These are phyloP conservation scores for Coemansia sp. DNA, from an alignment of 192 early-diverging fungal species.

Conservation along the genomic window DNA sequence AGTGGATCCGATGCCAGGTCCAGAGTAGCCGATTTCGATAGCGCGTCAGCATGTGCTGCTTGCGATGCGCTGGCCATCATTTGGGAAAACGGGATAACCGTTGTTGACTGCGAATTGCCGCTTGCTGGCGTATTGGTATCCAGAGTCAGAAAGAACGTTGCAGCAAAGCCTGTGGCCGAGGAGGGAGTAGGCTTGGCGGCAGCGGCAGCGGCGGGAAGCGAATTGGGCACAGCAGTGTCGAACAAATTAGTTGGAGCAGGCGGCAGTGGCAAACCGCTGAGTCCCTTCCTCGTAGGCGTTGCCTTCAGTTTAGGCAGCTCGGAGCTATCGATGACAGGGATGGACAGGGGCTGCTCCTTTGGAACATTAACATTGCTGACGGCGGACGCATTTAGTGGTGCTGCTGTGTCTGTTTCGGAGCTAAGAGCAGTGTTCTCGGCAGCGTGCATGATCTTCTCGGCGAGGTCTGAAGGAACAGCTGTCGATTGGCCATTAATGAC, in stretches of 20 bases:
- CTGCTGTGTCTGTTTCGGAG: conserved; percentile 4
- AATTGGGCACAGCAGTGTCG: conserved; percentile 7
- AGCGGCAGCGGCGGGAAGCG: neutral
- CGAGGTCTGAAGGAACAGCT: conserved; percentile 25
- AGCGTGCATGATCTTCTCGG: conserved; percentile 44
- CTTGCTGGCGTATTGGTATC: conserved; percentile 20
- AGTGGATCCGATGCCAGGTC: conserved; percentile 11
- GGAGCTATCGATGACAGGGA: conserved; percentile 34
- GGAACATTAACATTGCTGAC: neutral
- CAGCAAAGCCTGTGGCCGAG: conserved; percentile 27
- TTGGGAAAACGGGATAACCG: conserved; percentile 38
- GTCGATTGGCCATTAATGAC: conserved; percentile 39
- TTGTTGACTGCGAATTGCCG: conserved; percentile 14
- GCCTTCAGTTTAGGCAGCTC: neutral
- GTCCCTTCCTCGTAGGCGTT: neutral
- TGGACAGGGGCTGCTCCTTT: conserved; percentile 19
- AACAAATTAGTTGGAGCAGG: conserved; percentile 23
- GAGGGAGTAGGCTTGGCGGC: neutral
- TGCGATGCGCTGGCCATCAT: conserved; percentile 24
- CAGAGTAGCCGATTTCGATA: neutral
- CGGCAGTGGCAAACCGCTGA: conserved; percentile 5
- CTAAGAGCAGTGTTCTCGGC: conserved; percentile 15
- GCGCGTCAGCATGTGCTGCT: neutral
- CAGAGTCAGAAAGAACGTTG: conserved; percentile 42
- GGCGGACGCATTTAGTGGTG: neutral